Conservation (phyloP, 495 filamentous ascomycete genomes). For the Penicillium pancosmium region DNA sequence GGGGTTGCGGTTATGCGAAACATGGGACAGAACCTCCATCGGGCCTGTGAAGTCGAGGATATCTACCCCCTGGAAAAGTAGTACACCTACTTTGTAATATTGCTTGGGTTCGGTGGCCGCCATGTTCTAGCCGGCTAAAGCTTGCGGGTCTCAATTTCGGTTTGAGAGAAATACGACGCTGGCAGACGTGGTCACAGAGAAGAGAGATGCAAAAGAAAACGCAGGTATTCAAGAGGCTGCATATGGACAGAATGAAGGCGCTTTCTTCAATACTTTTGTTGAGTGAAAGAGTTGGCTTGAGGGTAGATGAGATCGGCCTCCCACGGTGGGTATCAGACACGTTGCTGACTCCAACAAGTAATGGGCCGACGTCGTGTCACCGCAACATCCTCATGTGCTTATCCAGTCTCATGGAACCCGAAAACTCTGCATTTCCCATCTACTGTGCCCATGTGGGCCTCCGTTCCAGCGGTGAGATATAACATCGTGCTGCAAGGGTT, state of each 20-base stretch:
- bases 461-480: neutral
- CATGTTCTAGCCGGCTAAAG: constrained; percentile 10
- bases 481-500: constrained; percentile 3
- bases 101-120: constrained; percentile 11
- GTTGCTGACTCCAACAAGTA: constrained; percentile 8
- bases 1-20: constrained; percentile 34
- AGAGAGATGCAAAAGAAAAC: neutral
- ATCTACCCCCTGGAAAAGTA: constrained; percentile 51
- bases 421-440: neutral
- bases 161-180: neutral
- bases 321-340: constrained; percentile 14
- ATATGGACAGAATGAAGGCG: neutral
- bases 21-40: constrained; percentile 55
- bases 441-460: neutral
- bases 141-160: neutral
- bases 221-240: neutral
- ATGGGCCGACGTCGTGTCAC: constrained; percentile 21
- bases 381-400: neutral
- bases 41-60: constrained; percentile 69
- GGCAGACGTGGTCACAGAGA: neutral
- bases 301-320: constrained; percentile 11
- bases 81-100: constrained; percentile 38
- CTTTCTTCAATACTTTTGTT: neutral
- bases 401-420: constrained; percentile 2
- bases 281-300: neutral